Evolutionary conservation across 306 rosid species (phyloP).

Genomic region (Oxytropis ochrocephala): DNA sequence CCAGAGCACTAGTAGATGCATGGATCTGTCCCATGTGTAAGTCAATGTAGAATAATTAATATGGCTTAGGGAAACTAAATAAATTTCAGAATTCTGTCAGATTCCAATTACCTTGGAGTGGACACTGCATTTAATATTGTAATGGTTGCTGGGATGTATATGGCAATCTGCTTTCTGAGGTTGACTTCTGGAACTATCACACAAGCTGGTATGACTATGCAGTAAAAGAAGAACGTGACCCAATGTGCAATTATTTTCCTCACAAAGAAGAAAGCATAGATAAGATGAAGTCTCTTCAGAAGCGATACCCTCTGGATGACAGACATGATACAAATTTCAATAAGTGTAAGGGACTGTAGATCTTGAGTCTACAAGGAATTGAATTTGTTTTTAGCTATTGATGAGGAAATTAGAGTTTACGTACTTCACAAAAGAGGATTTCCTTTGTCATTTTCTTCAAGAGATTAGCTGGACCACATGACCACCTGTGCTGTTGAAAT

Average conservation of each 20-base stretch:
- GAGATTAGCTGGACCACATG: slow-evolving; percentile 57
- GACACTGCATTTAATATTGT: slow-evolving; percentile 49
- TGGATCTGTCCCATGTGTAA: slow-evolving; percentile 32
- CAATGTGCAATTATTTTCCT: slow-evolving; percentile 50
- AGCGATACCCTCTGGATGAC: slow-evolving; percentile 41
- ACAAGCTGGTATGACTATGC: slow-evolving; percentile 50
- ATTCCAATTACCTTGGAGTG: slow-evolving; percentile 41
- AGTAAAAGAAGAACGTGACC: slow-evolving; percentile 60
- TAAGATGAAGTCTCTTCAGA: slow-evolving; percentile 44
- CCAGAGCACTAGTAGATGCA: slow-evolving; percentile 46
- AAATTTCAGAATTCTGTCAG: slow-evolving; percentile 15
- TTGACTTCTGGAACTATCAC: slow-evolving; percentile 45
- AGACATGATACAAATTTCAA: slow-evolving; percentile 9
- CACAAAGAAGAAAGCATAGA: slow-evolving; percentile 53
- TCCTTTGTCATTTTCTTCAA: slow-evolving; percentile 44
- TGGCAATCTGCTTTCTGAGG: slow-evolving; percentile 39
- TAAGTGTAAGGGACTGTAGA: slow-evolving; percentile 12
- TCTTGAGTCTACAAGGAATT: slow-evolving; percentile 5
- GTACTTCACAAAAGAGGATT: slow-evolving; percentile 35
- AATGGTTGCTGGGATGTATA: slow-evolving; percentile 50
- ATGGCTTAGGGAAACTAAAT: not conserved
- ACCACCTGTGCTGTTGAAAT: slow-evolving; percentile 47
- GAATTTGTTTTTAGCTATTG: not conserved
- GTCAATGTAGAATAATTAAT: slow-evolving; percentile 6
- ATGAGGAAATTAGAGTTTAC: slow-evolving; percentile 9